Evolutionary conservation across 257 asterid genomes (phyloP).

Genomic region (Solanum pimpinellifolium): DNA sequence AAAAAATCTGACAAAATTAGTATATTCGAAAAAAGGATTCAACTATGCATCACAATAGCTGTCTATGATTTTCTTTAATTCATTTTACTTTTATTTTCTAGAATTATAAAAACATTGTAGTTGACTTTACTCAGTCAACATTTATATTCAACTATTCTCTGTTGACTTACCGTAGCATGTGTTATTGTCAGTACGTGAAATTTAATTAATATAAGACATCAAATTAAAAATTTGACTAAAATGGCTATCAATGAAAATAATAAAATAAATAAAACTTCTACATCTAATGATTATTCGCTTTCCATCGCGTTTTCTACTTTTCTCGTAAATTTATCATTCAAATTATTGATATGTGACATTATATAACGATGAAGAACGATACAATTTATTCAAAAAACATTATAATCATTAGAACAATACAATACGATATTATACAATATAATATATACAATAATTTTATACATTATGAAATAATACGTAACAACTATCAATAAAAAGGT

Average conservation of each 20-base stretch:
- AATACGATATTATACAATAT: too few relatives aligned
- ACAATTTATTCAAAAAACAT: too few relatives aligned
- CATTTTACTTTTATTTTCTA: not conserved
- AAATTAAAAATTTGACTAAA: not conserved
- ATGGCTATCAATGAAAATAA: not conserved
- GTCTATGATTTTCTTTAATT: not conserved
- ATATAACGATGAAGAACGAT: too few relatives aligned
- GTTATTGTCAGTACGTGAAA: not conserved
- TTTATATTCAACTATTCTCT: not conserved
- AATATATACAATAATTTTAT: too few relatives aligned
- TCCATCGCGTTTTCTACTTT: too few relatives aligned
- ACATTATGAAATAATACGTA: too few relatives aligned
- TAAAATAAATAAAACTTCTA: not conserved
- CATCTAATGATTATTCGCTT: too few relatives aligned
- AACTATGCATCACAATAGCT: not conserved
- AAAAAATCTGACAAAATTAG: too few relatives aligned
- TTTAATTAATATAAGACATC: not conserved
- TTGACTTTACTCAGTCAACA: not conserved
- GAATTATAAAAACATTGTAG: not conserved
- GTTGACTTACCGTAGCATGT: not conserved
- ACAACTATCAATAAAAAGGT: rapidly evolving
- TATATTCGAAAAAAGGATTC: too few relatives aligned
- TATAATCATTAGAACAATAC: too few relatives aligned
- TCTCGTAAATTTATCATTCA: too few relatives aligned
- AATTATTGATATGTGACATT: too few relatives aligned